A percentile compares a stretch with the other conserved stretches of the same genome.
Evolutionary conservation across 2,329 filamentous ascomycete species (phyloP).

Genomic region (Aspergillus nomiae): DNA sequence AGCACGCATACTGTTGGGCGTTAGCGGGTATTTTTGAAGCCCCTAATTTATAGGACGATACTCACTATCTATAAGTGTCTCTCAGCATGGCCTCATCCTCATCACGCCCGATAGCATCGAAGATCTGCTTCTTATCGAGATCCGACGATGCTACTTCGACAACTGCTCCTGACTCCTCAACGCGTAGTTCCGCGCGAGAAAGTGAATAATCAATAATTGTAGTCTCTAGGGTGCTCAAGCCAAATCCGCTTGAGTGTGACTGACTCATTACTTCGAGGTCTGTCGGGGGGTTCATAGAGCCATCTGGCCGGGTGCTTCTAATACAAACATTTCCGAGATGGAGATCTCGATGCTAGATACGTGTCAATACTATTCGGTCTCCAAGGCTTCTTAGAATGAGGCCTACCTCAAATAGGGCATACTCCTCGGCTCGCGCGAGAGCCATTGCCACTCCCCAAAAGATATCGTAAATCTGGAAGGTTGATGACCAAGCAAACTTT

Average conservation of each 20-base stretch:
- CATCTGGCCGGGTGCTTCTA: conserved; percentile 35
- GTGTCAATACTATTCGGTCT: conserved; percentile 11
- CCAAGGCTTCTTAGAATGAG: no score
- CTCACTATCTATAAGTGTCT: conserved; percentile 47
- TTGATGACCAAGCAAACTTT: conserved; percentile 43
- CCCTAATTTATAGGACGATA: not conserved
- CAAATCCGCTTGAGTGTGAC: conserved; percentile 46
- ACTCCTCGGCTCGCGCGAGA: conserved; percentile 62
- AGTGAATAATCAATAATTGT: conserved; percentile 71
- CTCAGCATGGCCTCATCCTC: conserved; percentile 44
- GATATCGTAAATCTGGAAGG: conserved; percentile 60
- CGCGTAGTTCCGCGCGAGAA: conserved; percentile 58
- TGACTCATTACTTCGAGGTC: conserved; percentile 32
- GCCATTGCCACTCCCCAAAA: conserved; percentile 68
- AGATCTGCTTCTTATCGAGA: conserved; percentile 46
- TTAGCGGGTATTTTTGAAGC: not conserved
- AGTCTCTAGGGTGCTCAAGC: conserved; percentile 59
- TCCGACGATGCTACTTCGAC: conserved; percentile 43
- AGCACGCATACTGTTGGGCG: conserved; percentile 39
- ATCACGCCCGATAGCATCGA: conserved; percentile 44
- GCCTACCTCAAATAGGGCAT: conserved; percentile 58
- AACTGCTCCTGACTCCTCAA: conserved; percentile 24
- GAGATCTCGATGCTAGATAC: conserved; percentile 59
- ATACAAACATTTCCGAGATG: conserved; percentile 70
- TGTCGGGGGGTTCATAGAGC: conserved; percentile 35